Evolutionary conservation across 202 grass and related monocot genomes (phyloP).

Genomic region (Cymbopogon flexuosus): DNA sequence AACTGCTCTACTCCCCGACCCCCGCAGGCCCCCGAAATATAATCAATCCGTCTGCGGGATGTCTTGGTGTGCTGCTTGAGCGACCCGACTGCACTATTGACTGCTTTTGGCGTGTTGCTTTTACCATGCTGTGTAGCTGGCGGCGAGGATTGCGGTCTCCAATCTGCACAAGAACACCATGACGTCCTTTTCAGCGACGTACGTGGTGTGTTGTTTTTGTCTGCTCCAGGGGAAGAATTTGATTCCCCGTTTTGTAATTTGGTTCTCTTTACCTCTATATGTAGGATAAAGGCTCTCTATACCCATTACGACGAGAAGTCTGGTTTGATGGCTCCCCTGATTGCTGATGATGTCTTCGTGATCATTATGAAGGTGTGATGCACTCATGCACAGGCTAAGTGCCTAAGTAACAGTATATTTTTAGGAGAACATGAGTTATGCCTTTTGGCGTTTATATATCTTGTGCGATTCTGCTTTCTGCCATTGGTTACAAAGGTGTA

Average conservation of each 20-base stretch:
- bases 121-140: constrained; percentile 43
- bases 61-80: neutral
- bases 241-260: neutral
- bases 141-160: constrained; percentile 84
- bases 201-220: neutral
- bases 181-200: constrained; percentile 89
- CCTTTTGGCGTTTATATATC: neutral
- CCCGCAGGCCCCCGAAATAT: neutral
- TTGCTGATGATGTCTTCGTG: constrained; percentile 71
- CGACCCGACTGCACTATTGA: neutral
- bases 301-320: constrained; percentile 56
- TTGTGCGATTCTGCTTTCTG: neutral
- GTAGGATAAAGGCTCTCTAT: constrained; percentile 65
- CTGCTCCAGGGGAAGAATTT: neutral
- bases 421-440: neutral
- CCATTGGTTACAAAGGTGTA: neutral
- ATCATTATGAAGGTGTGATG: constrained; percentile 68
- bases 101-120: neutral
- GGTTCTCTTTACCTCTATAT: constrained; percentile 18
- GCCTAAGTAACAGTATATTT: neutral
- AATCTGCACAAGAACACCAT: constrained; percentile 91
- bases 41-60: neutral
- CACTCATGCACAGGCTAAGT: neutral
- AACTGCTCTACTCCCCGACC: neutral
- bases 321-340: constrained; percentile 59